A percentile compares a stretch with the other conserved stretches of the same genome.
phyloP scores from a whole-genome alignment of 768 basidiomycete genomes.

The Cyclocybe aegerita region DNA sequence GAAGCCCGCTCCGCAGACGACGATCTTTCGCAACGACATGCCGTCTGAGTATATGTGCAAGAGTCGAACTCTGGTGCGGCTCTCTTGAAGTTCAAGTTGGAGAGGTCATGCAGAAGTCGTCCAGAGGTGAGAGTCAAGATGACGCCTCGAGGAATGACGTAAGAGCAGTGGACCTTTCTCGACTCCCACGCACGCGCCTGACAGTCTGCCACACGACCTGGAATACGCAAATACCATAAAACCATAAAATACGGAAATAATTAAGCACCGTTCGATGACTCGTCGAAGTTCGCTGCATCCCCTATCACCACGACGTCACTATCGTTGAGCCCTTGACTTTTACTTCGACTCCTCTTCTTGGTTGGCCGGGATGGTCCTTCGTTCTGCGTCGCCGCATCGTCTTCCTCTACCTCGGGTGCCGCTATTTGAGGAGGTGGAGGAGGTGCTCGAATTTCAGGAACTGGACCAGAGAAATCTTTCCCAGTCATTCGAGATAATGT shows the following conservation, averaged over 20 bases:
- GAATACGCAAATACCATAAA: neutral
- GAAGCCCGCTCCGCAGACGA: constrained; percentile 60
- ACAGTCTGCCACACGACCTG: too few species aligned
- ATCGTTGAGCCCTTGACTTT: constrained; percentile 22
- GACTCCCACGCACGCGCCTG: too few species aligned
- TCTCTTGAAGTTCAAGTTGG: neutral
- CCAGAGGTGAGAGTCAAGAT: too few species aligned
- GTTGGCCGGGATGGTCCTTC: constrained; percentile 12
- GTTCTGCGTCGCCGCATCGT: constrained; percentile 8
- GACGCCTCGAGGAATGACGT: too few species aligned
- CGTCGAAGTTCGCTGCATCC: constrained; percentile 29
- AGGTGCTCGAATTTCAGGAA: constrained; percentile 59
- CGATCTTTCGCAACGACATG: constrained; percentile 35
- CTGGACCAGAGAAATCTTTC: constrained; percentile 81
- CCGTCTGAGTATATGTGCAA: neutral
- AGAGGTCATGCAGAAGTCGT: too few species aligned
- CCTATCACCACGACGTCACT: constrained; percentile 39
- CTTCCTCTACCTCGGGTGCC: constrained; percentile 12
- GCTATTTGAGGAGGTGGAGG: constrained; percentile 27
- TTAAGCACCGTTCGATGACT: neutral
- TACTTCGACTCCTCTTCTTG: constrained; percentile 28
- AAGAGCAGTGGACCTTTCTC: too few species aligned
- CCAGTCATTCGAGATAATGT: constrained; percentile 79
- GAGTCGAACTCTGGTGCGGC: neutral
- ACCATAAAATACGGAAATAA: neutral